Percentiles rank a stretch among this genome's conserved stretches.
phyloP scores from a whole-genome alignment of 2,329 filamentous ascomycete genomes.

The Sporothrix euskadiensis region DNA sequence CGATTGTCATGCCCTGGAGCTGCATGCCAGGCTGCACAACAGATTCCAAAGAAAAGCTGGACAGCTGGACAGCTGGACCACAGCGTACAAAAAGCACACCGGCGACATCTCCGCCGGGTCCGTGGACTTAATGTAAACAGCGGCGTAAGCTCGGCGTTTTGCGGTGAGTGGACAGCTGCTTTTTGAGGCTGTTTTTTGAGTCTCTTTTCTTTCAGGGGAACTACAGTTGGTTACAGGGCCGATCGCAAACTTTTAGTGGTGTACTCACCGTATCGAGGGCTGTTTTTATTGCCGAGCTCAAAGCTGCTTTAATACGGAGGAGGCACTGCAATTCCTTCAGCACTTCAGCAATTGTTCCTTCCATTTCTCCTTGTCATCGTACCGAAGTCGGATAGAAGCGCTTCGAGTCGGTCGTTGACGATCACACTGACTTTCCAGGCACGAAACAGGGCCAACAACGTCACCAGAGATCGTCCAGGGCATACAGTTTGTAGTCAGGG shows the following conservation, averaged over 20 bases:
- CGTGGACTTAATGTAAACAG: conserved; percentile 23
- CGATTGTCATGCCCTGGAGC: background rate
- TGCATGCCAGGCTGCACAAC: conserved; percentile 7
- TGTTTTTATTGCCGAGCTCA: background rate
- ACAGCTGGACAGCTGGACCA: background rate
- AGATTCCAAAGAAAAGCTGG: background rate
- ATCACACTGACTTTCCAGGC: background rate
- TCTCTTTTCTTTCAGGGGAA: background rate
- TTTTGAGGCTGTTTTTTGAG: background rate
- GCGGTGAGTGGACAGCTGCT: background rate
- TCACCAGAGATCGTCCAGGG: background rate
- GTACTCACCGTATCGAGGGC: background rate
- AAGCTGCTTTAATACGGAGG: background rate
- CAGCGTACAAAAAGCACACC: background rate
- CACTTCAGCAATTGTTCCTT: background rate
- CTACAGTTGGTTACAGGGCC: background rate
- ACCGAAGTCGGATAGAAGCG: background rate
- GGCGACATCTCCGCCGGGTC: conserved; percentile 28
- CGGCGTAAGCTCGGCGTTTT: conserved; percentile 22
- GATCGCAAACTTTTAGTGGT: background rate
- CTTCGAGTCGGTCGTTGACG: background rate
- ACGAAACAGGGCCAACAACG: background rate
- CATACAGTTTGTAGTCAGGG: background rate
- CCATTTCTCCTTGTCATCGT: background rate
- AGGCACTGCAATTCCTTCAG: background rate